phyloP scores from a whole-genome alignment of 2,329 filamentous ascomycete species.

The Purpureocillium takamizusanense region DNA sequence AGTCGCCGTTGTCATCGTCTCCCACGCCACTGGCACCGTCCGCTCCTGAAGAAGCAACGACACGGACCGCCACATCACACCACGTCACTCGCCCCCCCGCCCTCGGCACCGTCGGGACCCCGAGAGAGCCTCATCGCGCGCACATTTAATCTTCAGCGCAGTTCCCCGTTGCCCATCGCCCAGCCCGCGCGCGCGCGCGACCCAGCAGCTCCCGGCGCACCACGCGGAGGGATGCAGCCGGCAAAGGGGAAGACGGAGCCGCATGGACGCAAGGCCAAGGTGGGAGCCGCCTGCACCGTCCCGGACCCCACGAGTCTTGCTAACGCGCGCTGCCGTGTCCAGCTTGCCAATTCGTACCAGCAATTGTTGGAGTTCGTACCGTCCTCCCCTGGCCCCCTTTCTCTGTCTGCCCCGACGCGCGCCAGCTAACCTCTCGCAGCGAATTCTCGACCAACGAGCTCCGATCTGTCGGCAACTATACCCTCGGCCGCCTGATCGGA shows the following conservation, averaged over 20 bases:
- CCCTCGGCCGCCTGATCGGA: conserved; percentile 81
- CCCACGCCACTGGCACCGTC: neutral
- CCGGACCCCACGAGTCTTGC: neutral
- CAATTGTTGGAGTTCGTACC: conserved; percentile 78
- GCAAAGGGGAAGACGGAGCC: conserved; percentile 48
- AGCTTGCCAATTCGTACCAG: conserved; percentile 97
- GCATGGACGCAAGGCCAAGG: conserved; percentile 55
- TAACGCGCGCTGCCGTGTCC: neutral
- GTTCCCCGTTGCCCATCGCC: no score
- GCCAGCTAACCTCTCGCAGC: conserved; percentile 35
- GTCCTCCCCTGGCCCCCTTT: conserved; percentile 10
- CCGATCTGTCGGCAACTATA: conserved; percentile 89
- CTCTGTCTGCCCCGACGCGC: conserved; percentile 5
- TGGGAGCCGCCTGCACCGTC: conserved; percentile 12
- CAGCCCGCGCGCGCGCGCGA: neutral
- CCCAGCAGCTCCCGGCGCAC: conserved; percentile 9
- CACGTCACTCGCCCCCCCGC: no score
- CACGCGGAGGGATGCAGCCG: conserved; percentile 38
- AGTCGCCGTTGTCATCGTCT: neutral
- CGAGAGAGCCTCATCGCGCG: no score
- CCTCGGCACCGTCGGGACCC: no score
- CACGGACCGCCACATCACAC: neutral
- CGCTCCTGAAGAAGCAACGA: neutral
- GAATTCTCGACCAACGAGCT: conserved; percentile 92
- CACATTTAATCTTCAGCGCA: no score